Base-by-base conservation (phyloP, 495 filamentous ascomycete genomes). In the Podospora pseudoanserina region DNA sequence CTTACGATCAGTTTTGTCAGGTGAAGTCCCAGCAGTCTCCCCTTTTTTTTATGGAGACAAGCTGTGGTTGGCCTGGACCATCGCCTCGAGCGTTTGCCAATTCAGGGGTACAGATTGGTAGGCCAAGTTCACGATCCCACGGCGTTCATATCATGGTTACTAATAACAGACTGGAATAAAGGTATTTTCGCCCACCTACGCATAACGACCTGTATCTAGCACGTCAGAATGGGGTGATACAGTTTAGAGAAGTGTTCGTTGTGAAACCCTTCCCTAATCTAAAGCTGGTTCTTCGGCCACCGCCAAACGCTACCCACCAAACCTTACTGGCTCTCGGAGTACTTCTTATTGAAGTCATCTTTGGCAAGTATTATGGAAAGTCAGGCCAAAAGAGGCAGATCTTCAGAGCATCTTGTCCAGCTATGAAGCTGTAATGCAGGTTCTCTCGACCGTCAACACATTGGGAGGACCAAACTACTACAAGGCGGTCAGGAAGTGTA, bases 321-420 rank as follows among this genome's bases (percentile, higher is more conserved):
- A 61, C 20, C 7, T 26, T 61, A 3, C 7, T 63, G 5, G 1
- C 61, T 3, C 32, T 63, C 4, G 34, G 61, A n/a, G 32, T 63
- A 3, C 30, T 63, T 1, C n/a, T 63, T 7, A 28, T 63, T n/a
- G 61, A 63, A 32, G n/a, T 63, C 18, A 63, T 63, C 2, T 63
- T 44, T 11, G 28, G 3, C 28, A 63, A 23, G 32, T 49, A 13
- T 4, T 63, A n/a, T 16, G 3, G 15, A 20, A 63, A 58, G 2
- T 58, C n/a, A 9, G 55, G 18, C 55, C 55, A 20, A 19, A 23
- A 58, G 19, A 58, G 23, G 55, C n/a, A 26, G 23, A 58, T 0
- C 55, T 58, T 18, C 55, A 58, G 18, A 58, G n/a, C n/a, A 58
- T 58, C 23, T n/a, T 58, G n/a, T 20, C 55, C n/a, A 58, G 1